Evolutionary conservation across 306 rosid genomes (phyloP), one percentile per base, ranked within the genome.

Genomic region (Carpinus fangiana): DNA sequence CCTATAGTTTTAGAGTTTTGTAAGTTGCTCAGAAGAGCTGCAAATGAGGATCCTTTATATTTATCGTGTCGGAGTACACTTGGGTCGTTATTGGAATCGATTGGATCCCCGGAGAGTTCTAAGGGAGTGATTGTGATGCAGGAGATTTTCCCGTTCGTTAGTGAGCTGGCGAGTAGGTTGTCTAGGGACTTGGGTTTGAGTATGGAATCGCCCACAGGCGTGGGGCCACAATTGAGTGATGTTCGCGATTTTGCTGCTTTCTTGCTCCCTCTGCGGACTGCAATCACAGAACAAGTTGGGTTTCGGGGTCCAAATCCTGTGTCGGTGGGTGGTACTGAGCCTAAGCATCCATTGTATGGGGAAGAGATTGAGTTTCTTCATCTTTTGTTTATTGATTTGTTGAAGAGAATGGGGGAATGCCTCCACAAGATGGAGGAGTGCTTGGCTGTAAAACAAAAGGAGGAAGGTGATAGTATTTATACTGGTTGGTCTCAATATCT

Each of bases 1-100:
- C 81, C 75, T 1, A 78, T 83, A 52, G 83, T 82, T n/a, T 80
- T 91, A 62, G 90, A 91, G 86, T 85, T 93, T 48, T 91, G 97
- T 80, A 88, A 78, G 56, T 76, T 86, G 82, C 91, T 93, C 70
- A 87, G 89, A 73, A 66, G 80, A 47, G 75, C 80, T 16, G 88
- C 79, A 18, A 23, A 23, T 62, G 84, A 90, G 61, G 95, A 91
- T 16, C 73, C 74, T 83, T 48, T 93, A 77, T 93, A 90, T 76
- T 4, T 86, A 7, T 60, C 69, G 23, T 90, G 95, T 73, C 86
- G 98, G 21, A 73, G 77, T 73, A 72, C 84, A 20, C 84, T 91
- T 1, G 90, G 86, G 21, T 62, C 73, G 11, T 72, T 91, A 80
- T 81, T 91, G 86, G 86, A 66, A 2, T 9, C 51, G 1, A 66